Evolutionary conservation across 164 flowering plant species (phyloP).

Genomic region (Vitis rotundifolia): DNA sequence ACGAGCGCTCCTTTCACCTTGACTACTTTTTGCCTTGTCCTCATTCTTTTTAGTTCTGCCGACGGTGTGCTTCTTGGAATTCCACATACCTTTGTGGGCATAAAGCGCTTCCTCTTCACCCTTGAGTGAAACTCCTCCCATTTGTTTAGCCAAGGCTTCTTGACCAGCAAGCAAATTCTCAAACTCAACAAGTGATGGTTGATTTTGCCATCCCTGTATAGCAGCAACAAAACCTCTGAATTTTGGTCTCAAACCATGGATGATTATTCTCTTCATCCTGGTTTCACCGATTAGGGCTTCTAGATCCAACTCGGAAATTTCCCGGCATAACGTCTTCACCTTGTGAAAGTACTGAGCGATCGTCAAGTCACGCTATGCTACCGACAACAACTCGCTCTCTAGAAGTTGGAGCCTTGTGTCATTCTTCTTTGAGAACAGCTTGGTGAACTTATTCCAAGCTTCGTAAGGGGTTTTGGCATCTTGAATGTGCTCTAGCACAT

Average conservation of each 20-base stretch:
- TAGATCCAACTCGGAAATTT: no score
- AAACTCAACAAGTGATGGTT: conserved; percentile 10
- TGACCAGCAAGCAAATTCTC: conserved; percentile 12
- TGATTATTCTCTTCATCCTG: conserved; percentile 14
- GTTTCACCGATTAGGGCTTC: not conserved
- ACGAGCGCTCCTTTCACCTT: no score
- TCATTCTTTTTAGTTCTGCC: not conserved
- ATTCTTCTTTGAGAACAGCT: no score
- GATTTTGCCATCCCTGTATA: conserved; percentile 15
- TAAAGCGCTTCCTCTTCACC: conserved; percentile 12
- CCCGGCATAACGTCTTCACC: no score
- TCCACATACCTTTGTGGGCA: not conserved
- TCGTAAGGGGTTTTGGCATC: no score
- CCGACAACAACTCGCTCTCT: no score
- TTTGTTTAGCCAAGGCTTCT: conserved; percentile 25
- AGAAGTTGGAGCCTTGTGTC: no score
- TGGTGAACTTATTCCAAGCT: no score
- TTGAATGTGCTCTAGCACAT: no score
- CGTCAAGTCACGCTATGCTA: no score
- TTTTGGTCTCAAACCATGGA: conserved; percentile 16
- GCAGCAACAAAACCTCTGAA: conserved; percentile 6
- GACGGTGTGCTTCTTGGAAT: not conserved
- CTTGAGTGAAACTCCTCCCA: conserved; percentile 3
- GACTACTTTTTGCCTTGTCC: not conserved
- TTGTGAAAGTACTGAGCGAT: no score